Evolutionary conservation across 2,329 filamentous ascomycete species (phyloP).

Genomic region (Botryotinia convoluta): DNA sequence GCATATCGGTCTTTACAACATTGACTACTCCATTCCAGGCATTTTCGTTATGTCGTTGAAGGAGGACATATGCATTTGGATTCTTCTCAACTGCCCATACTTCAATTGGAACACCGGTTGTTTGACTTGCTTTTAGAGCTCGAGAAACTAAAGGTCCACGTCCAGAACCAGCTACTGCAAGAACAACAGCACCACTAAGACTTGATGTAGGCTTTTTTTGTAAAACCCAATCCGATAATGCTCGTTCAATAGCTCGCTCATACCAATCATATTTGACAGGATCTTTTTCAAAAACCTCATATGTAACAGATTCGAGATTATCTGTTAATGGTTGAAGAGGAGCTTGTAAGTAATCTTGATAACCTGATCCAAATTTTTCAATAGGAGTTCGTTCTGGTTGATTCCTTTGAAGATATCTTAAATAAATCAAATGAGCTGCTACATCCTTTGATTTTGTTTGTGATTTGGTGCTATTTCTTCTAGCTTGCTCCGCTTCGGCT

Average conservation of each 20-base stretch:
- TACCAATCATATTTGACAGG: slow-evolving; percentile 98
- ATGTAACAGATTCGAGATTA: slow-evolving; percentile 94
- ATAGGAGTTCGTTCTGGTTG: slow-evolving; percentile 65
- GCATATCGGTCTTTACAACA: slow-evolving; percentile 95
- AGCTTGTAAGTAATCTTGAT: slow-evolving; percentile 94
- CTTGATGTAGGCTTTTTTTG: slow-evolving; percentile 73
- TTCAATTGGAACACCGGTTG: slow-evolving; percentile 73
- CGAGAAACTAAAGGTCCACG: slow-evolving; percentile 89
- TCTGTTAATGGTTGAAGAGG: slow-evolving; percentile 92
- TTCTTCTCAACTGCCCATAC: slow-evolving; percentile 98
- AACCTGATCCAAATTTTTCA: slow-evolving; percentile 69
- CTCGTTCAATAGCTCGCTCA: slow-evolving; percentile 77
- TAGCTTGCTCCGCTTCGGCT: slow-evolving; percentile 62
- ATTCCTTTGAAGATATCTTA: slow-evolving; percentile 78
- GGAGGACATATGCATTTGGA: slow-evolving; percentile 91
- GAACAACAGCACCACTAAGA: slow-evolving; percentile 67
- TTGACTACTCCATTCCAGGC: slow-evolving; percentile 80
- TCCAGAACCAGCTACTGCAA: slow-evolving; percentile 91
- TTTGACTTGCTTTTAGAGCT: slow-evolving; percentile 74
- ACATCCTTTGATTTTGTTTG: slow-evolving; percentile 52
- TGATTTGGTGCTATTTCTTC: slow-evolving; percentile 39
- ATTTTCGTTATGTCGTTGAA: slow-evolving; percentile 79
- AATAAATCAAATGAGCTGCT: slow-evolving; percentile 71
- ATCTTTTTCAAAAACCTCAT: slow-evolving; percentile 98
- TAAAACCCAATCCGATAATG: slow-evolving; percentile 74